Evolutionary conservation across 83 land plant species (phyloP), one percentile per base, ranked within the genome.

Genomic region (Picea engelmannii): DNA sequence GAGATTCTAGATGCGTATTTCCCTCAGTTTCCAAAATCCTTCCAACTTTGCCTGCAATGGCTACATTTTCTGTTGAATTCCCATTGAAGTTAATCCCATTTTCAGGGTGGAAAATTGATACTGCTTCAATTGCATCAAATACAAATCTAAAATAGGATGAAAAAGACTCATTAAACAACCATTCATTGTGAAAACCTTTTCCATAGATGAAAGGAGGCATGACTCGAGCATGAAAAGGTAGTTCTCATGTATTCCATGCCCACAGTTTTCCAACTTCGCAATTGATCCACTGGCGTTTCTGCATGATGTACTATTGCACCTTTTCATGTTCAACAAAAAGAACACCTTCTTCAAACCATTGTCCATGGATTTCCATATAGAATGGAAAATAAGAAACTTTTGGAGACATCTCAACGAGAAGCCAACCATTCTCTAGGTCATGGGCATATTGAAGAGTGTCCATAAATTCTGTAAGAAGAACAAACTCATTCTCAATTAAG

Each of bases 181-280:
- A 95, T 52, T 85, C 80, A 79, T 90, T 79, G 81, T 95, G 93
- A 81, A 82, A 35, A 31, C 93, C 95, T 61, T 83, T 87, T 52
- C 90, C 88, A 84, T 89, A 93, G 80, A 95, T 85, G 85, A 95
- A 95, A 78, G 98, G 92, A 70, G 98, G 96, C 49, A 93, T 80
- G 42, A 93, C 91, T 35, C 96, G 95, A 24, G 80, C 85, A 84
- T 89, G 91, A 70, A 93, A 78, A 66, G 94, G 95, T 11, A 81
- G 59, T 9, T 85, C 85, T 6, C 80, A 86, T 13, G 84, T 89
- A 79, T 90, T 93, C 94, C 96, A 95, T 35, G 98, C 98, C 88
- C 93, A 82, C 66, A 95, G 84, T 76, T 85, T 78, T 64, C 84
- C 85, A 38, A 81, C 85, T 21, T 79, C 82, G 62, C 88, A 85